phyloP scores from a whole-genome alignment of 176 grass and related monocot species.

The Secale cereale region DNA sequence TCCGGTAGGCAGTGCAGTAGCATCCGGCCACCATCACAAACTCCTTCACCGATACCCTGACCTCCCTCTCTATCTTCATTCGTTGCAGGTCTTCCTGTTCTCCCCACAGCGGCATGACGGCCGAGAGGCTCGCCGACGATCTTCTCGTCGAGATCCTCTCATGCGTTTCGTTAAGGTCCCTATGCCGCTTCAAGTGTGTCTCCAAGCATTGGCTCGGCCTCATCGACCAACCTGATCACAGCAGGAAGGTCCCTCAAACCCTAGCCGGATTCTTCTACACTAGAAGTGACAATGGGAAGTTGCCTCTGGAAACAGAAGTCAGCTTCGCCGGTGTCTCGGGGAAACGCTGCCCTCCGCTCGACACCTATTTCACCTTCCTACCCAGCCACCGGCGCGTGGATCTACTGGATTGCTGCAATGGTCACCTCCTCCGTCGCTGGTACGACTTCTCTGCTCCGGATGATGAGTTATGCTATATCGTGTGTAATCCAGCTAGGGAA shows the following conservation, averaged over 20 bases:
- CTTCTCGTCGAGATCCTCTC: not conserved
- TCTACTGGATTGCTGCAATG: slow-evolving; percentile 14
- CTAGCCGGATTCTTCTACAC: not conserved
- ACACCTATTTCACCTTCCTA: not conserved
- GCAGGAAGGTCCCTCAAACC: not conserved
- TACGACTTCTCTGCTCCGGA: not conserved
- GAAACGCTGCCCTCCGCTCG: not conserved
- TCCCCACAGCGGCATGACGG: not conserved
- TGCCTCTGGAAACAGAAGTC: not conserved
- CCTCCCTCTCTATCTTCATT: not conserved
- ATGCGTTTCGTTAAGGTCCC: not conserved
- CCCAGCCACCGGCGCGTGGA: not conserved
- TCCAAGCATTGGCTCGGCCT: not conserved
- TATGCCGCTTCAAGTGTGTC: not conserved
- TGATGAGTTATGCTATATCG: not conserved
- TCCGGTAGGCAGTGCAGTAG: not conserved
- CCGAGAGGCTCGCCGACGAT: not conserved
- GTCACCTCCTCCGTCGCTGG: not conserved
- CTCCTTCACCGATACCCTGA: not conserved
- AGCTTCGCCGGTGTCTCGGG: not conserved
- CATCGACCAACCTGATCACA: not conserved
- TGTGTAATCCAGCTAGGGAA: slow-evolving; percentile 13
- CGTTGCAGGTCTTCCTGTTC: not conserved
- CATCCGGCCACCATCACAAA: not conserved
- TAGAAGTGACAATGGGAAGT: not conserved